These are phyloP conservation scores for Cerioporus squamosus DNA, from an alignment of 1,284 basidiomycete species.

Conservation along the genomic window DNA sequence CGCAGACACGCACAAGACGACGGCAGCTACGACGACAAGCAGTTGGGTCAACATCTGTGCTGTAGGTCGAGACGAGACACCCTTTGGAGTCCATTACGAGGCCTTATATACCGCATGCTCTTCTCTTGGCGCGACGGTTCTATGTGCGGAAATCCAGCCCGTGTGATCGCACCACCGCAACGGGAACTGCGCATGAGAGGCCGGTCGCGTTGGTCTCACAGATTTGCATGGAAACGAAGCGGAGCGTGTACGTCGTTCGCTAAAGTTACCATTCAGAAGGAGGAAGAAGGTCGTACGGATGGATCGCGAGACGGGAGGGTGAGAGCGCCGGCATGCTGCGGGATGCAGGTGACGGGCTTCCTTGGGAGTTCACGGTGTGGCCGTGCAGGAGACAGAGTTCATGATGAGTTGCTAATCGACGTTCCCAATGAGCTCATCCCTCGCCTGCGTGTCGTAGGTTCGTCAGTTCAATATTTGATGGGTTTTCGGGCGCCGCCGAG, in stretches of 20 bases:
- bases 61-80: not conserved
- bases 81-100: not conserved
- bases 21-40: slow-evolving; percentile 5
- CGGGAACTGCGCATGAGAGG: not conserved
- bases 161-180: slow-evolving; percentile 1
- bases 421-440: too few species aligned
- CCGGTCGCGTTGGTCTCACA: slow-evolving; percentile 1
- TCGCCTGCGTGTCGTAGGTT: too few species aligned
- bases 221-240: not conserved
- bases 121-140: slow-evolving; percentile 8
- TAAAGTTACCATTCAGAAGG: not conserved
- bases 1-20: slow-evolving; percentile 11
- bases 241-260: not conserved
- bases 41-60: slow-evolving; percentile 12
- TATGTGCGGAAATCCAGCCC: not conserved
- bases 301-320: too few species aligned
- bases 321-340: too few species aligned
- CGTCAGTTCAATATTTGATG: too few species aligned
- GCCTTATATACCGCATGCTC: slow-evolving; percentile 3
- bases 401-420: too few species aligned
- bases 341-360: too few species aligned
- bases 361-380: too few species aligned
- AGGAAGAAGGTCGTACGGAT: not conserved
- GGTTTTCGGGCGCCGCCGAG: too few species aligned
- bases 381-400: too few species aligned